Evolutionary conservation across 176 grass and related monocot species (phyloP).

Genomic region (Bromus sterilis): DNA sequence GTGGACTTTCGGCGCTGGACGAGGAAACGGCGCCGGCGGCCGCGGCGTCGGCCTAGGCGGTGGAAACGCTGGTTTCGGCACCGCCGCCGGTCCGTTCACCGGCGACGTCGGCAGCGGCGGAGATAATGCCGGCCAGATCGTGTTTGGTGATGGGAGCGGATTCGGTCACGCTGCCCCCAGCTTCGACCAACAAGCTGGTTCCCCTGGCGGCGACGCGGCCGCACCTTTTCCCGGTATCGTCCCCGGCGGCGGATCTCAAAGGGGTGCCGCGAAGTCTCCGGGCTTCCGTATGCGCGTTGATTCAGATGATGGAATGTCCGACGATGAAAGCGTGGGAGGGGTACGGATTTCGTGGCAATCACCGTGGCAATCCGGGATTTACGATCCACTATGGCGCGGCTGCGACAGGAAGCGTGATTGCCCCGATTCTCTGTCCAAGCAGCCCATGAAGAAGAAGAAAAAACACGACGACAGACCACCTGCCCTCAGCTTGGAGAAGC

Average conservation of each 20-base stretch:
- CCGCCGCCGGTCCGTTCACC: not conserved
- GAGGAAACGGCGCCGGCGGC: not conserved
- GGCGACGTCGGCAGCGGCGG: not conserved
- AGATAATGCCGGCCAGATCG: not conserved
- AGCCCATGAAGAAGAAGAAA: not conserved
- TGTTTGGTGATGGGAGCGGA: not conserved
- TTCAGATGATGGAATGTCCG: constrained; percentile 1
- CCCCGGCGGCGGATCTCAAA: not conserved
- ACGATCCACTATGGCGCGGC: too few species aligned
- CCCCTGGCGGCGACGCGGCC: not conserved
- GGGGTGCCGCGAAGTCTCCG: not conserved
- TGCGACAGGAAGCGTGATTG: not conserved
- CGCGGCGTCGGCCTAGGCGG: not conserved
- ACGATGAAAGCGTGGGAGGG: too few species aligned
- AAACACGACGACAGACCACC: not conserved
- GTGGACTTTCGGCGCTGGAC: not conserved
- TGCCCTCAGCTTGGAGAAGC: not conserved
- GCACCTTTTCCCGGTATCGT: not conserved
- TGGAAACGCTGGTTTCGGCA: not conserved
- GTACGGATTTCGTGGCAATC: too few species aligned
- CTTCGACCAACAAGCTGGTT: not conserved
- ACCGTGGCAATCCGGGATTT: too few species aligned
- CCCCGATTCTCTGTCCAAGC: not conserved
- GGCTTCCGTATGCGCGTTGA: not conserved
- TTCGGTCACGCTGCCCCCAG: not conserved